Conservation (phyloP, 2,329 filamentous ascomycete species). For the Pyrenophora teres region DNA sequence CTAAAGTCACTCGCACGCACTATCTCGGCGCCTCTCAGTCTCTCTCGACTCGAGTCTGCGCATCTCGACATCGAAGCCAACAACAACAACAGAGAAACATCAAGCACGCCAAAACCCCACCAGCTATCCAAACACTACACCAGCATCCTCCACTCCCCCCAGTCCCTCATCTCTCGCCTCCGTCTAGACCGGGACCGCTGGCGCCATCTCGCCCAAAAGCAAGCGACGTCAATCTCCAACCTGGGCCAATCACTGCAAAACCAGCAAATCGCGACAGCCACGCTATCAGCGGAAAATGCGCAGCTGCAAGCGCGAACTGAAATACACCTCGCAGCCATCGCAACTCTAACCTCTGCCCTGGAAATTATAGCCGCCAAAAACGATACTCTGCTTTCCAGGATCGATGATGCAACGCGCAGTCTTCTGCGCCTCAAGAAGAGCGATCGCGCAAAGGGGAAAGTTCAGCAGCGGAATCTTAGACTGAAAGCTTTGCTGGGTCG, state of each 20-base stretch:
- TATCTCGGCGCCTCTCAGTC: too few species aligned
- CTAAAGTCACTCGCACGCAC: too few species aligned
- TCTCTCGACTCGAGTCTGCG: too few species aligned
- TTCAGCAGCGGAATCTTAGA: slow-evolving; percentile 21
- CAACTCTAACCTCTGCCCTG: slow-evolving; percentile 2
- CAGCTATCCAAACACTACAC: too few species aligned
- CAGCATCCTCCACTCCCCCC: background rate
- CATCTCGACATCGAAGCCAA: too few species aligned
- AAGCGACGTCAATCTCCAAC: slow-evolving; percentile 1
- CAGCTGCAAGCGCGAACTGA: slow-evolving; percentile 4
- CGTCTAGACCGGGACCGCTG: slow-evolving; percentile 14
- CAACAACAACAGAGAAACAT: too few species aligned
- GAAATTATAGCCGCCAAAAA: slow-evolving; percentile 1
- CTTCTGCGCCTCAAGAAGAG: slow-evolving; percentile 17
- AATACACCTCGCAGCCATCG: background rate
- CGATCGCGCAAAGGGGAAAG: slow-evolving; percentile 23
- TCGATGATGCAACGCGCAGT: slow-evolving; percentile 7
- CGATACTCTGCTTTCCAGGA: slow-evolving; percentile 10
- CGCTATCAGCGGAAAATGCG: background rate
- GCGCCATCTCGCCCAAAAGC: slow-evolving; percentile 4
- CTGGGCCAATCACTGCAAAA: background rate
- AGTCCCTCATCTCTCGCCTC: slow-evolving; percentile 7
- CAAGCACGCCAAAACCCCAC: too few species aligned
- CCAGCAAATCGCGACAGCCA: background rate
- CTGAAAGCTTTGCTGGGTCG: slow-evolving; percentile 16